Evolutionary conservation across 805 yeast genomes (phyloP), one percentile per base, ranked within the genome.

Genomic region (Starmera amethionina): DNA sequence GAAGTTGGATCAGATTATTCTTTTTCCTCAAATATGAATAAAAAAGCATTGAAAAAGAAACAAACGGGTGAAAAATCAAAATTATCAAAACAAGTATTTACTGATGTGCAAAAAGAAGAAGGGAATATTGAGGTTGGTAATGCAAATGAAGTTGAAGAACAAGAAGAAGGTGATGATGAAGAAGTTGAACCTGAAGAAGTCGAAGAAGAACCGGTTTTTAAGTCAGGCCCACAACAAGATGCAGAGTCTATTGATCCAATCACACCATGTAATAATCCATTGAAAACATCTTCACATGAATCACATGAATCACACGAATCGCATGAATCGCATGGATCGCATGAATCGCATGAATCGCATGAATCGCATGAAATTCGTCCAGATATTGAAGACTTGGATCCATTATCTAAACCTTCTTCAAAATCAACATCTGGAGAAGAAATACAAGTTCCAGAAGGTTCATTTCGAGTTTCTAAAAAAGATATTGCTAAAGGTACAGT

Each of bases 401-500:
- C 53, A 9, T 29, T 47, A 18, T 38, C 46, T 6, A 37, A 13
- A 13, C 32, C 32, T 10, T 35, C 44, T 9, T 34, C 35, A 27
- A 45, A 34, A 8, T 38, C 49, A 12, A 50, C 43, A 18, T 41
- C 49, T 8, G 52, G 43, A 28, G 37, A 42, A 9, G 46, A 34
- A 8, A 44, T 45, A 15, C 47, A 41, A 38, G 54, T 53, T 13
- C 56, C 55, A 12, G 57, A 51, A 38, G 58, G 54, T 18, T 22
- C 25, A 22, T 22, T 22, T 7, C 41, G 46, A 16, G 47, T 46
- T 36, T 37, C 32, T 28, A 30, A 49, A 12, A 30, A 43, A 10
- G 43, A 49, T 15, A 37, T 30, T 9, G 38, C 45, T 16, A 11
- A 19, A 10, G 4, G 10, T 1, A 39, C 33, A 35, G 32, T 31